A percentile compares a stretch with the other conserved stretches of the same genome.
phyloP scores from a whole-genome alignment of 805 yeast species.

The Naumovozyma dairenensis region DNA sequence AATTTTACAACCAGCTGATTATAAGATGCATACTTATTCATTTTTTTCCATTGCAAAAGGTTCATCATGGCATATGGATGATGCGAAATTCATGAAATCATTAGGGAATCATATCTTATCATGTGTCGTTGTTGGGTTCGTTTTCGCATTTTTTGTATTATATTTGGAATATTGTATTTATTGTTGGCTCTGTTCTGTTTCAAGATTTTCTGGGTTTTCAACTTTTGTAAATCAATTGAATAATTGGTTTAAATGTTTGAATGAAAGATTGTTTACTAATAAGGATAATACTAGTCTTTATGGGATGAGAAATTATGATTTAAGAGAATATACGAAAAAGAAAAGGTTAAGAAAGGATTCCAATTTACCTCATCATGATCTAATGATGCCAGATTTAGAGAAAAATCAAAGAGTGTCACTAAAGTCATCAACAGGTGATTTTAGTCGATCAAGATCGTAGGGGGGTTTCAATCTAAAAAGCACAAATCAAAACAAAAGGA shows the following conservation, averaged over 20 bases:
- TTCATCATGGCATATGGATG: conserved; percentile 87
- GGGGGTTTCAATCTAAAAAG: no score
- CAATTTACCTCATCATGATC: conserved; percentile 16
- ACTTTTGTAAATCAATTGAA: neutral
- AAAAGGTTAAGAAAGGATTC: conserved; percentile 24
- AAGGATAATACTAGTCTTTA: neutral
- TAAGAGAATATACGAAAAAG: conserved; percentile 2
- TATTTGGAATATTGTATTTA: conserved; percentile 40
- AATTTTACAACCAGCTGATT: conserved; percentile 63
- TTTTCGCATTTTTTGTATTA: conserved; percentile 41
- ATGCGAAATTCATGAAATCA: conserved; percentile 67
- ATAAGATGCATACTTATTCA: conserved; percentile 49
- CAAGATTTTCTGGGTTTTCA: neutral
- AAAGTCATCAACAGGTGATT: conserved; percentile 10
- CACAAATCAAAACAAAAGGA: no score
- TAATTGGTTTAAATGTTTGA: neutral
- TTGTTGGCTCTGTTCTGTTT: conserved; percentile 28
- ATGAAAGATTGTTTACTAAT: no score
- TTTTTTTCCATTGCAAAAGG: conserved; percentile 73
- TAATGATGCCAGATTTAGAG: conserved; percentile 17
- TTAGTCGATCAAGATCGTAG: no score
- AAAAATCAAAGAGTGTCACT: no score
- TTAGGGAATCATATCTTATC: conserved; percentile 66
- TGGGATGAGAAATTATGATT: neutral
- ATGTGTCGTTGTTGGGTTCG: conserved; percentile 62